Base-by-base conservation (phyloP, 768 basidiomycete species). In the Suillus placidus region DNA sequence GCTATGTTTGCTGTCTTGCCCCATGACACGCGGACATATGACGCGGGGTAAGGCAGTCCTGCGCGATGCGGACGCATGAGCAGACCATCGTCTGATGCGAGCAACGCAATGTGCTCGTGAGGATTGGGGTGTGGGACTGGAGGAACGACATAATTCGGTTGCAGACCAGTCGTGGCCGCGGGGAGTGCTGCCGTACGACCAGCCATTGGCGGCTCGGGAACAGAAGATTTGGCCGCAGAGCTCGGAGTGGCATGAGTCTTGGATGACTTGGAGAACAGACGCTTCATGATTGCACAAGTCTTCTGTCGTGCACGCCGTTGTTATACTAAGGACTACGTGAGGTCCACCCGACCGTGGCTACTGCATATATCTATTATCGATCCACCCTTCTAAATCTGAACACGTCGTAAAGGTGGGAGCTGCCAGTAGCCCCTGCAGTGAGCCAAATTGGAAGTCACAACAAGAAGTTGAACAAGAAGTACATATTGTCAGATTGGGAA, bases 51-150 rank as follows among this genome's bases (percentile, higher is more conserved):
- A 60, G 40, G 40, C 5, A 20, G 30, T n/a, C 68, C 68, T n/a
- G 68, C 63, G 32, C 69, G 80, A 70, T 87, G 84, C 26, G 89
- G 90, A 52, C 87, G 83, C 62, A 94, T 79, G 60, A 92, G 71
- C n/a, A 95, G 81, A 5, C 91, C 92, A 9, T 85, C 81, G 20
- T 80, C 76, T 1, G 89, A 84, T 4, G 82, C 83, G 47, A 88
- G 72, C 38, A 94, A 67, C n/a, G 84, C 84, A 49, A 95, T 85
- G 66, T 87, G 81, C 55, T 88, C 86, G 72, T 93, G 79, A 8
- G 92, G 90, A 69, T 84, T 85, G 34, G 91, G 91, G 73, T 93
- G 90, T n/a, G 89, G 89, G 16, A 89, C 76, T 3, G 92, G 84
- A 10, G 92, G 89, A 23, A 91, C 79, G 64, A 84, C 75, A 66